These are phyloP conservation scores for Petunia hybrid DNA, from an alignment of 305 asterid species.

Conservation along the genomic window DNA sequence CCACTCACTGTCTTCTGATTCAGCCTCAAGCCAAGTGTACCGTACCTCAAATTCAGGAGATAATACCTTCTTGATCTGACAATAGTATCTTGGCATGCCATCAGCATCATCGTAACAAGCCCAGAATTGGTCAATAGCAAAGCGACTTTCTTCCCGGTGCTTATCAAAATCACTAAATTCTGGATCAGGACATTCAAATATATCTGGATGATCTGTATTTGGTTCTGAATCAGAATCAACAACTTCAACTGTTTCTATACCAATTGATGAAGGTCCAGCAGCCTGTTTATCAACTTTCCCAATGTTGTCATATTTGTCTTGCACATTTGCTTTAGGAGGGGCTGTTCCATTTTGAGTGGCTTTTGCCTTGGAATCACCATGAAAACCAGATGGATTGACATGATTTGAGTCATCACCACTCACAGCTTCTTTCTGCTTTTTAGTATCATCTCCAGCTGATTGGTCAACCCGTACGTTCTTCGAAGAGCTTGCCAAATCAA, in stretches of 20 bases:
- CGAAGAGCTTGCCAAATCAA: slow-evolving; percentile 46
- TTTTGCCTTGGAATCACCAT: slow-evolving; percentile 28
- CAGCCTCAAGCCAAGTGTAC: slow-evolving; percentile 81
- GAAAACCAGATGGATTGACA: slow-evolving; percentile 37
- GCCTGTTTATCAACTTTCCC: slow-evolving; percentile 41
- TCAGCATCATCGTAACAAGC: slow-evolving; percentile 76
- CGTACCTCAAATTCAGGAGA: slow-evolving; percentile 61
- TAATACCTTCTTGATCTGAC: slow-evolving; percentile 58
- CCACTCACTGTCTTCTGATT: slow-evolving; percentile 53
- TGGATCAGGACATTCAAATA: slow-evolving; percentile 60
- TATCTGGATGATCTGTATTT: slow-evolving; percentile 34
- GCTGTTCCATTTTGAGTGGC: slow-evolving; percentile 38
- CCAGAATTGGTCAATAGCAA: slow-evolving; percentile 75
- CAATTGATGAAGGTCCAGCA: slow-evolving; percentile 36
- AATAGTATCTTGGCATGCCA: slow-evolving; percentile 90
- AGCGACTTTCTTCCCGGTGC: slow-evolving; percentile 51
- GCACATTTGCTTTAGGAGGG: slow-evolving; percentile 40
- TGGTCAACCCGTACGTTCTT: slow-evolving; percentile 44
- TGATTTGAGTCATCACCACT: slow-evolving; percentile 37
- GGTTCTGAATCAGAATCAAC: slow-evolving; percentile 53
- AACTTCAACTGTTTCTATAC: slow-evolving; percentile 43
- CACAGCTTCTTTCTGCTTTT: slow-evolving; percentile 41
- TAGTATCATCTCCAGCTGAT: slow-evolving; percentile 39
- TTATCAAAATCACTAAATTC: slow-evolving; percentile 78
- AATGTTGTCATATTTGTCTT: slow-evolving; percentile 31